These are phyloP conservation scores for Sparassis latifolia DNA, from an alignment of 1,284 basidiomycete genomes.

Conservation along the genomic window DNA sequence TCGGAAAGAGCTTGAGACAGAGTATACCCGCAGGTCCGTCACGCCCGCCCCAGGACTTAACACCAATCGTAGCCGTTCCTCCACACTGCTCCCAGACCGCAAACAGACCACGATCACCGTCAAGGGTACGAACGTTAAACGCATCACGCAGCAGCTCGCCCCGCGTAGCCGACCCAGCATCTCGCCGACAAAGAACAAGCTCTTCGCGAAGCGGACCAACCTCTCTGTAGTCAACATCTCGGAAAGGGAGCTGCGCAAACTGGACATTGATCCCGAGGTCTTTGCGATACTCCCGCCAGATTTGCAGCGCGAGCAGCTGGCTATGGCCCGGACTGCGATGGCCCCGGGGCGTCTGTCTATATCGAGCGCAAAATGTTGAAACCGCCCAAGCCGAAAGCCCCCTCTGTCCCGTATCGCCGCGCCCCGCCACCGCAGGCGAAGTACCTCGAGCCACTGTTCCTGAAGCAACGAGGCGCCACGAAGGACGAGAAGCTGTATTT, in stretches of 20 bases:
- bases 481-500: conserved; percentile 50
- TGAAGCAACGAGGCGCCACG: conserved; percentile 48
- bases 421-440: conserved; percentile 48
- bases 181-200: conserved; percentile 38
- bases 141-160: conserved; percentile 57
- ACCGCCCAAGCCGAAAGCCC: conserved; percentile 27
- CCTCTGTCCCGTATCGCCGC: conserved; percentile 30
- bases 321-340: conserved; percentile 44
- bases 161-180: conserved; percentile 40
- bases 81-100: conserved; percentile 15
- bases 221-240: conserved; percentile 23
- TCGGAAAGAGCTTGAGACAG: conserved; percentile 60
- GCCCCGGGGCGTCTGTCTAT: conserved; percentile 22
- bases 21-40: conserved; percentile 54
- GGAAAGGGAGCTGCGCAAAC: conserved; percentile 45
- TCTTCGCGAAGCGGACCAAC: conserved; percentile 28
- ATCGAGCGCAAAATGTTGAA: conserved; percentile 41
- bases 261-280: conserved; percentile 69
- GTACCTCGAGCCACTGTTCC: conserved; percentile 37
- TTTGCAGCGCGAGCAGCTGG: conserved; percentile 70
- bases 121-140: conserved; percentile 40
- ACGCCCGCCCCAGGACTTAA: conserved; percentile 29
- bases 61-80: conserved; percentile 9
- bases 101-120: conserved; percentile 23
- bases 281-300: conserved; percentile 58